Percentiles rank a stretch among this genome's conserved stretches.
Evolutionary conservation across 1,139 yeast genomes (phyloP).

Genomic region (Torulaspora globosa): DNA sequence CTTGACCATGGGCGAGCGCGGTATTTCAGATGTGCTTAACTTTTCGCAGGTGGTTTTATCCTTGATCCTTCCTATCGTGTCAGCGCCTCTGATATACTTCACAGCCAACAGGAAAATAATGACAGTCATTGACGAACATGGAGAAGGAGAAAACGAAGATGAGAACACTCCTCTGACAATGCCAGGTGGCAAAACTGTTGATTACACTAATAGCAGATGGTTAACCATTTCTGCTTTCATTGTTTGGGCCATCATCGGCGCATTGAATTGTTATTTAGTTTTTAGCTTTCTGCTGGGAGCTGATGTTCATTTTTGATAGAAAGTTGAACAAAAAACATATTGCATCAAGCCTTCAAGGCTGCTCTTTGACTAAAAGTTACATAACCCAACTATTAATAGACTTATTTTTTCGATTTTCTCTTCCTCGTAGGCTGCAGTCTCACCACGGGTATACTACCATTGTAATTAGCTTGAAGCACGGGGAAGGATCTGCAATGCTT

Average conservation of each 20-base stretch:
- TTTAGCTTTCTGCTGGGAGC: conserved; percentile 65
- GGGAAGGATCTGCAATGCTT: conserved; percentile 46
- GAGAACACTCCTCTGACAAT: conserved; percentile 28
- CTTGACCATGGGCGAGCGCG: conserved; percentile 73
- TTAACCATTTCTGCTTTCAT: conserved; percentile 52
- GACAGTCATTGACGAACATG: conserved; percentile 51
- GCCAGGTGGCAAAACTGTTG: conserved; percentile 33
- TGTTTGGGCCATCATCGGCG: conserved; percentile 70
- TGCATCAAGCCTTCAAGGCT: conserved; percentile 3
- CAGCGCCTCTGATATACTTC: conserved; percentile 85
- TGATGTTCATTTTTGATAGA: conserved; percentile 49
- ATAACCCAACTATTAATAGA: conserved; percentile 15
- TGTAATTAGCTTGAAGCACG: conserved; percentile 65
- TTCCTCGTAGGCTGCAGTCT: conserved; percentile 34
- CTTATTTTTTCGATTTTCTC: conserved; percentile 35
- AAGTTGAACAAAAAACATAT: background rate
- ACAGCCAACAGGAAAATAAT: conserved; percentile 71
- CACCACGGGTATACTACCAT: conserved; percentile 76
- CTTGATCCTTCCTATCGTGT: conserved; percentile 77
- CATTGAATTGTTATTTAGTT: conserved; percentile 69
- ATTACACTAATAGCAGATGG: conserved; percentile 64
- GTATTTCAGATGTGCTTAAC: conserved; percentile 74
- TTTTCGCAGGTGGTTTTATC: conserved; percentile 86
- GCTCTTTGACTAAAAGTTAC: conserved; percentile 1
- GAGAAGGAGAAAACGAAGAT: conserved; percentile 24